Conservation (phyloP, 2,329 filamentous ascomycete genomes). For the Zalaria obscura region DNA sequence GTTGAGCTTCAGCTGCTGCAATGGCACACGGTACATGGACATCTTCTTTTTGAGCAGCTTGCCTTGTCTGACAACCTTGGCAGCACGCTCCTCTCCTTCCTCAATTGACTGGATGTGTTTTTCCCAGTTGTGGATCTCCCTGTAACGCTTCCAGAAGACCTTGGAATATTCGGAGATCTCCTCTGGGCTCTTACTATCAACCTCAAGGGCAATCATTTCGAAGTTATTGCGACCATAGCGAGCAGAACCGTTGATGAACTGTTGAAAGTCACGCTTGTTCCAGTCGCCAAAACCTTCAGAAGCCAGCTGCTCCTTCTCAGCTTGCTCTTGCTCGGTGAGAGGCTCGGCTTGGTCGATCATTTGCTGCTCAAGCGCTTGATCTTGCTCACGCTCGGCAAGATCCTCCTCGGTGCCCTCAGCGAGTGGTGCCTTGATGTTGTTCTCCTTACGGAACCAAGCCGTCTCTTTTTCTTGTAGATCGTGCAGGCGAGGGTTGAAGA, state of each 20-base stretch:
- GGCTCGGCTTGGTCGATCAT: slow-evolving; percentile 87
- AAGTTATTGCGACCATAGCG: slow-evolving; percentile 84
- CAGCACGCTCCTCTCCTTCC: slow-evolving; percentile 77
- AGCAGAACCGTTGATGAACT: slow-evolving; percentile 90
- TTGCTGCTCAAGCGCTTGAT: slow-evolving; percentile 74
- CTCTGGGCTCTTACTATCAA: slow-evolving; percentile 74
- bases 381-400: slow-evolving; percentile 70
- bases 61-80: slow-evolving; percentile 80
- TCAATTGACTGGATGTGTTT: slow-evolving; percentile 86
- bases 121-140: slow-evolving; percentile 73
- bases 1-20: slow-evolving; percentile 97
- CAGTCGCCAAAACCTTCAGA: slow-evolving; percentile 81
- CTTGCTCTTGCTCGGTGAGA: slow-evolving; percentile 76
- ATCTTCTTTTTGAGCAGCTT: slow-evolving; percentile 94
- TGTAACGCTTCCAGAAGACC: slow-evolving; percentile 92
- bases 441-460: slow-evolving; percentile 89
- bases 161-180: slow-evolving; percentile 88
- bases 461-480: slow-evolving; percentile 95
- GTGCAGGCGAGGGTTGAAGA: slow-evolving; percentile 71
- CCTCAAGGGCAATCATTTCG: slow-evolving; percentile 70
- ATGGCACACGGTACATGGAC: slow-evolving; percentile 86
- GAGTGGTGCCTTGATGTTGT: slow-evolving; percentile 87
- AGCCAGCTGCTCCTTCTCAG: slow-evolving; percentile 71
- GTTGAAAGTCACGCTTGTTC: slow-evolving; percentile 96
- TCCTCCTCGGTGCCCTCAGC: slow-evolving; percentile 79